Evolutionary conservation across 1,284 basidiomycete genomes (phyloP), one percentile per base, ranked within the genome.

Genomic region (Leccinum fuscescens): DNA sequence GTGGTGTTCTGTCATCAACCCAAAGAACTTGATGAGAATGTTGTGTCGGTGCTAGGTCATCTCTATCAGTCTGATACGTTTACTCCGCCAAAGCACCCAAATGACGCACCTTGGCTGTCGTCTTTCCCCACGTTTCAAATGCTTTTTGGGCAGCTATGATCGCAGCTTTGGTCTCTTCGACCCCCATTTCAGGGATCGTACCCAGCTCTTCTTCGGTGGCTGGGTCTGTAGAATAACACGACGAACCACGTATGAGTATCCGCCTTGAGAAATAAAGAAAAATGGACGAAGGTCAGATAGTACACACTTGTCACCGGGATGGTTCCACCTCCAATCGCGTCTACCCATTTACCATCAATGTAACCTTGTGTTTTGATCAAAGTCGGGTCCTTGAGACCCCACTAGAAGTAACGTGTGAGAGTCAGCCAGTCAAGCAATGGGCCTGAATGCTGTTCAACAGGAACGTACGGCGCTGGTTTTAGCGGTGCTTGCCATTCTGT

Each of bases 311-410:
- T 85, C 52, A 96, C 92, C 33, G 78, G 73, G 63, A 96, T 88
- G 31, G 79, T 90, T 54, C 80, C 82, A 11, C 89, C 88, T 44
- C 84, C 85, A 61, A 83, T 82, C n/a, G 92, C 86, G 63, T 90
- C 85, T 6, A 92, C 79, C 89, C 92, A 93, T 74, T 92, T 83
- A 3, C 94, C 94, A 69, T 86, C 84, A 69, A 97, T 90, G 65
- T 88, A 84, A 0, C 82, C 90, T 76, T 93, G 85, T 27, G 85
- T 84, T 69, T 88, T 89, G 69, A 94, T 79, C 62, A 96, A 77
- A 5, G 83, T 81, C 1, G 86, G 74, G 68, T 96, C 93, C 70
- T 89, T 89, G 62, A 96, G 79, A 46, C 85, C 86, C 73, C 89
- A 86, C 88, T 90, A 27, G 29, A 54, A 59, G 31, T 1, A 37